Conservation (phyloP, 2,329 filamentous ascomycete species). For the Thielaviopsis euricoi region DNA sequence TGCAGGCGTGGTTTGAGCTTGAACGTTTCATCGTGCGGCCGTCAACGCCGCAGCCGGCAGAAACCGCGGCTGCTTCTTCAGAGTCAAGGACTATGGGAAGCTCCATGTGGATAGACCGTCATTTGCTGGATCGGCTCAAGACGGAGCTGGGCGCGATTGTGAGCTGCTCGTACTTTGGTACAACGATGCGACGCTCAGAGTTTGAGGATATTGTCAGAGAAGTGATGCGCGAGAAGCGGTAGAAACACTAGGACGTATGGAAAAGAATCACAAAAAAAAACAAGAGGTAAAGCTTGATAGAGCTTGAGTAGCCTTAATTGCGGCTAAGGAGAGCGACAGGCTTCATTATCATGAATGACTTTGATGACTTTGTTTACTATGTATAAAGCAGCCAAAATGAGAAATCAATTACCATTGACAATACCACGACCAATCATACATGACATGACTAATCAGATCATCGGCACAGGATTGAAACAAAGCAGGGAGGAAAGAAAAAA, state of each 20-base stretch:
- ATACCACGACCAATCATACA: background rate
- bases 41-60: background rate
- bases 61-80: background rate
- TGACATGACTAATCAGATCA: background rate
- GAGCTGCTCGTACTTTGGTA: conserved; percentile 5
- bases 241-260: background rate
- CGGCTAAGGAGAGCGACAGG: too few species aligned
- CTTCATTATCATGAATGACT: conserved; percentile 1
- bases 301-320: background rate
- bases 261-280: background rate
- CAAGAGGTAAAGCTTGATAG: background rate
- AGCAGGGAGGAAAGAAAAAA: background rate
- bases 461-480: background rate
- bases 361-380: too few species aligned
- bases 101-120: background rate
- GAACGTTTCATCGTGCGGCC: conserved; percentile 1
- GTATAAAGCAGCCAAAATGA: background rate
- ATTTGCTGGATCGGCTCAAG: conserved; percentile 7
- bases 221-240: background rate
- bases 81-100: background rate
- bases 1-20: conserved; percentile 11
- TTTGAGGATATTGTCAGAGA: conserved; percentile 8
- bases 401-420: background rate
- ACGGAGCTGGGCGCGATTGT: background rate
- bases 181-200: conserved; percentile 3